Evolutionary conservation across 2,329 filamentous ascomycete genomes (phyloP), one percentile per base, ranked within the genome.

Genomic region (Aspergillus aculeatus): DNA sequence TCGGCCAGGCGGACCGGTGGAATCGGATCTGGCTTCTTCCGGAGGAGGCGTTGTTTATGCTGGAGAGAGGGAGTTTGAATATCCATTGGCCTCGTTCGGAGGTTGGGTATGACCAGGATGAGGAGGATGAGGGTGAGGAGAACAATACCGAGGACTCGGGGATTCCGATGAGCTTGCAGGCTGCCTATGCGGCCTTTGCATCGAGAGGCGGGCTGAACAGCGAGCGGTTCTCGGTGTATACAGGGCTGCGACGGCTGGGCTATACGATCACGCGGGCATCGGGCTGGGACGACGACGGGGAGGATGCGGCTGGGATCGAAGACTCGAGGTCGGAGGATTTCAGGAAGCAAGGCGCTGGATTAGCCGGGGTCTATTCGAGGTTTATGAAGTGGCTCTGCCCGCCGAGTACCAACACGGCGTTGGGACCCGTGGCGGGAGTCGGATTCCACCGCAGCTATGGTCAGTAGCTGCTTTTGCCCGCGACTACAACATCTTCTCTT

Each of bases 111-210:
- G 62, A 58, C 1, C 67, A 68, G 41, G 71, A 73, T 5, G 71
- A 71, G 5, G 65, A 69, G 31, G 80, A 86, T 38, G 82, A 83
- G 11, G 32, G 1, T 10, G 7, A 44, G 19, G 16, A 16, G 14
- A 16, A 3, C 7, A 29, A 29, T 10, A 29, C n/a, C 16, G 38
- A 44, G 59, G 84, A 87, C 6, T 78, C 83, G 4, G 89, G 89
- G 0, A 75, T 95, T n/a, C 92, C 94, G 0, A 88, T 99, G 81
- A 96, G 91, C 75, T 78, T 98, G 44, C 91, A 98, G 74, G 93
- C 90, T 5, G 92, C 92, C 0, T 98, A 98, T 79, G 86, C 93
- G 5, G 84, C 92, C 23, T 87, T 96, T 56, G 84, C 96, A 64
- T 92, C 92, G 1, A 80, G 84, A 24, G 88, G 77, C 29, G 83